Conservation (phyloP, 306 rosid species). For the Malus domestica region ASM211411v1 NC_041803.1:6754001-6754500, state of each 20-base stretch:
- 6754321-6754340: background rate
- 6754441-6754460: background rate
- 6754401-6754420: background rate
- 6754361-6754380: background rate
- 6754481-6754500: constrained; percentile 1
- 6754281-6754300: background rate
- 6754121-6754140: background rate
- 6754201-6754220: background rate
- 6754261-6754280: background rate
- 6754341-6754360: background rate
- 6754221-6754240: background rate
- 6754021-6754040: constrained; percentile 2
- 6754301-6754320: background rate
- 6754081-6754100: background rate
- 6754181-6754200: too few species aligned
- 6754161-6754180: too few species aligned
- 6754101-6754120: background rate
- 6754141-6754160: background rate
- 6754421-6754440: background rate
- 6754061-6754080: background rate
- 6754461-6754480: background rate
- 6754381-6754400: background rate
- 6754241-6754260: background rate
- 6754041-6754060: background rate
- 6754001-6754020: constrained; percentile 69